Evolutionary conservation across 345 rosid species (phyloP), one percentile per base, ranked within the genome.

Genomic region (Populus nigra): DNA sequence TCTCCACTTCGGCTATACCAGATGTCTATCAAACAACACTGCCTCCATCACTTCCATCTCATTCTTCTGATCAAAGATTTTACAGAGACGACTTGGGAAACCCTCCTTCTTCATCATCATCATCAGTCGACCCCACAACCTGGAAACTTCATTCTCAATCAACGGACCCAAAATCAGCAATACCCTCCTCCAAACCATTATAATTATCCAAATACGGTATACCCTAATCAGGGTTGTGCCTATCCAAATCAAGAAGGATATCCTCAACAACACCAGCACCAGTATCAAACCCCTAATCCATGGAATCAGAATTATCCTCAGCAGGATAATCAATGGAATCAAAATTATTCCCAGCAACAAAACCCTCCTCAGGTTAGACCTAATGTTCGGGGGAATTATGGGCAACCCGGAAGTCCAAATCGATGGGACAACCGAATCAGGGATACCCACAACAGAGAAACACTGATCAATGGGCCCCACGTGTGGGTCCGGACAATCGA

Each of bases 381-480:
- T 70, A 74, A 65, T n/a, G 39, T 53, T 8, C 23, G 23, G 3
- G 59, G 59, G 78, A 67, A 77, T 43, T 53, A 75, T 72, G 53
- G 63, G 65, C 89, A 75, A 74, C 84, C 81, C n/a, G 68, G 79
- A 73, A 81, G 61, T 76, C 80, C 88, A 31, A 87, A 83, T 57
- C 86, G 75, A 69, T 73, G 84, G 88, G 82, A 75, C 75, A 79
- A 80, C 8, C 89, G 87, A 76, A 80, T 78, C 87, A 73, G 23
- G 78, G 78, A 25, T 78, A 75, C 66, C 81, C 76, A 59, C 88
- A 75, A 77, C 61, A 76, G 65, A 47, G 73, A 73, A 81, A 73
- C 78, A 76, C 73, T 36, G 63, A 78, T 72, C 83, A 80, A 68
- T 79, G 82, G 86, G 38, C 20, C 9, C 36, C 79, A 45, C 47